phyloP scores from a whole-genome alignment of 352 stramenopile species.

The Pythium aphanidermatum region DNA sequence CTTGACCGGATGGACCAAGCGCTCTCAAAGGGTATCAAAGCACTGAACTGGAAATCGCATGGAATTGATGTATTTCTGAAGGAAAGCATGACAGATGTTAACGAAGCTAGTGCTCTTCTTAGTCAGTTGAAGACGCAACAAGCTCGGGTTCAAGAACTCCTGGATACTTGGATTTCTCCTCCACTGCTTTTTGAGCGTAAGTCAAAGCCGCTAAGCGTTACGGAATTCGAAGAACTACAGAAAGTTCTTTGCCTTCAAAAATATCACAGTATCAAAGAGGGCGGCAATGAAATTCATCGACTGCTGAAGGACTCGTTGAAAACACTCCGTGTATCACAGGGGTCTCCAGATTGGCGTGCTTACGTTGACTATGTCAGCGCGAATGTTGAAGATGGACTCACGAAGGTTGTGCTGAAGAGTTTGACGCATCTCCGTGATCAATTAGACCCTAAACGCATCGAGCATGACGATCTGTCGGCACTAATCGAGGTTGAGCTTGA shows the following conservation, averaged over 20 bases:
- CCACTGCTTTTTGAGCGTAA: slow-evolving; percentile 85
- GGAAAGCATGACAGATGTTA: slow-evolving; percentile 85
- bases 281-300: slow-evolving; percentile 80
- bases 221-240: slow-evolving; percentile 87
- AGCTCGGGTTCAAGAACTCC: slow-evolving; percentile 63
- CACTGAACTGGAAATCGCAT: slow-evolving; percentile 92
- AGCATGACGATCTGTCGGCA: slow-evolving; percentile 76
- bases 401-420: slow-evolving; percentile 65
- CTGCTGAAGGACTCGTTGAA: slow-evolving; percentile 90
- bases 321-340: slow-evolving; percentile 83
- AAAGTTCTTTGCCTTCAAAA: slow-evolving; percentile 63
- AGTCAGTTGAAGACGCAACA: slow-evolving; percentile 87
- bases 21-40: slow-evolving; percentile 83
- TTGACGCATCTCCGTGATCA: slow-evolving; percentile 71
- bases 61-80: slow-evolving; percentile 91
- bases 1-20: slow-evolving; percentile 89
- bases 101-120: slow-evolving; percentile 83
- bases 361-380: slow-evolving; percentile 91
- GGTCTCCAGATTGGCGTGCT: slow-evolving; percentile 88
- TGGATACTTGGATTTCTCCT: slow-evolving; percentile 66
- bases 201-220: slow-evolving; percentile 68
- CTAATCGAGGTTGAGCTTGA: slow-evolving; percentile 91
- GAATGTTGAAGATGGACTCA: slow-evolving; percentile 83
- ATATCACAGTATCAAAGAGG: slow-evolving; percentile 86
- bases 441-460: slow-evolving; percentile 76